Percentiles rank a stretch among this genome's conserved stretches.
Conservation (phyloP, 768 basidiomycete species). For the Dioszegia aurantiaca region DNA sequence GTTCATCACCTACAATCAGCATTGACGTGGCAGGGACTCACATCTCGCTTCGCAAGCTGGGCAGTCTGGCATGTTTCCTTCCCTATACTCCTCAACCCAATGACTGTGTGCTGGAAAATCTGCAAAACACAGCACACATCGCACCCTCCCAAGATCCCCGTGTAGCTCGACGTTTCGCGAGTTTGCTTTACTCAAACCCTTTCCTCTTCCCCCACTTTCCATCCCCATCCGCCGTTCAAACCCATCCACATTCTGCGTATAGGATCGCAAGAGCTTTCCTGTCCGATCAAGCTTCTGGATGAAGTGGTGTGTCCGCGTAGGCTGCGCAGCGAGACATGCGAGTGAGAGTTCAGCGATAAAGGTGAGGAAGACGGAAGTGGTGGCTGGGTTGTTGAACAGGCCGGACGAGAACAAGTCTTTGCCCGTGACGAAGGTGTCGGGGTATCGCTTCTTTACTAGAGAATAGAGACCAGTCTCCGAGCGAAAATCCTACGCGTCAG, state of each 20-base stretch:
- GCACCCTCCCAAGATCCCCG: slow-evolving; percentile 86
- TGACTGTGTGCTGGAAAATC: slow-evolving; percentile 68
- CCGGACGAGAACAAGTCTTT: slow-evolving; percentile 93
- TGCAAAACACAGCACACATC: slow-evolving; percentile 79
- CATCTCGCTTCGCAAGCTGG: slow-evolving; percentile 79
- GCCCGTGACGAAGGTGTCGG: slow-evolving; percentile 79
- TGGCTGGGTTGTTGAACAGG: slow-evolving; percentile 78
- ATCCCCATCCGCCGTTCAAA: slow-evolving; percentile 80
- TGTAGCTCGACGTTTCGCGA: slow-evolving; percentile 90
- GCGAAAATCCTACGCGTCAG: slow-evolving; percentile 75
- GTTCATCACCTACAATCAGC: slow-evolving; percentile 61
- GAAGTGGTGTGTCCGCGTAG: slow-evolving; percentile 83
- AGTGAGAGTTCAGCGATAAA: slow-evolving; percentile 89
- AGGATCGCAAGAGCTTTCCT: slow-evolving; percentile 79
- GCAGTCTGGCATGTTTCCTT: slow-evolving; percentile 76
- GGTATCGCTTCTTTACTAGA: slow-evolving; percentile 80
- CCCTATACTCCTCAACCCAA: slow-evolving; percentile 63
- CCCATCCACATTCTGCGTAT: slow-evolving; percentile 98
- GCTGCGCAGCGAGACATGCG: slow-evolving; percentile 63
- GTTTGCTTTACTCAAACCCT: slow-evolving; percentile 65
- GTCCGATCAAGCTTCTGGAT: slow-evolving; percentile 78
- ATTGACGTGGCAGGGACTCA: slow-evolving; percentile 55
- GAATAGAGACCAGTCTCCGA: slow-evolving; percentile 89
- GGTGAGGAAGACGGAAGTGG: slow-evolving; percentile 86
- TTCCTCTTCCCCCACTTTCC: slow-evolving; percentile 63